Evolutionary conservation across 352 stramenopile genomes (phyloP).

Genomic region (Globisporangium apiculatum): DNA sequence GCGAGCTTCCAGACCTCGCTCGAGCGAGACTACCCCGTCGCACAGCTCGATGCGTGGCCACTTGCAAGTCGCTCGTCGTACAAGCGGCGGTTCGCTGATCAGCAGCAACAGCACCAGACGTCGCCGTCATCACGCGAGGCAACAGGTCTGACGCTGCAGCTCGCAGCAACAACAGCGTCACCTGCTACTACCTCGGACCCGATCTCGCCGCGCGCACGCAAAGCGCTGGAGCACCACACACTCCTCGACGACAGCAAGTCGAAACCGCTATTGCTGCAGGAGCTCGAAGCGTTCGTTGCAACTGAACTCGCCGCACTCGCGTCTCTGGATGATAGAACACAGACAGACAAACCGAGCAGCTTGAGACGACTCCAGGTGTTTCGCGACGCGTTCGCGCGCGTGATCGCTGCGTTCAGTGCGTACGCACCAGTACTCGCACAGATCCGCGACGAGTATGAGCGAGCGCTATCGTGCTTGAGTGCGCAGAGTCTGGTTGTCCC

Average conservation of each 20-base stretch:
- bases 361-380: slow-evolving; percentile 50
- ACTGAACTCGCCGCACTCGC: slow-evolving; percentile 17
- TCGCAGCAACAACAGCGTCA: neutral
- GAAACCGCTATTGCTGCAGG: slow-evolving; percentile 36
- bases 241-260: slow-evolving; percentile 23
- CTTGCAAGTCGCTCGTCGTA: slow-evolving; percentile 13
- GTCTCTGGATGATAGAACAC: neutral
- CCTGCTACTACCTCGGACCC: neutral
- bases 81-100: slow-evolving; percentile 7
- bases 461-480: slow-evolving; percentile 21
- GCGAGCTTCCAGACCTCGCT: neutral
- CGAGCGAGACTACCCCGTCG: slow-evolving; percentile 17
- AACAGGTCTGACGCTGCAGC: neutral
- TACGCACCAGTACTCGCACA: slow-evolving; percentile 55
- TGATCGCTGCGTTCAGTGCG: slow-evolving; percentile 56
- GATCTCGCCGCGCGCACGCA: slow-evolving; percentile 16
- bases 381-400: slow-evolving; percentile 33
- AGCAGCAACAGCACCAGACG: neutral
- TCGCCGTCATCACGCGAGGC: neutral
- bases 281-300: slow-evolving; percentile 30
- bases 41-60: slow-evolving; percentile 35
- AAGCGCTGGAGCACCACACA: slow-evolving; percentile 17
- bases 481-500: slow-evolving; percentile 35
- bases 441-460: slow-evolving; percentile 64
- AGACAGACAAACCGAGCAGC: neutral